Percentiles rank a stretch among this genome's conserved stretches.
phyloP scores from a whole-genome alignment of 306 rosid genomes.

The Cercis canadensis region DNA sequence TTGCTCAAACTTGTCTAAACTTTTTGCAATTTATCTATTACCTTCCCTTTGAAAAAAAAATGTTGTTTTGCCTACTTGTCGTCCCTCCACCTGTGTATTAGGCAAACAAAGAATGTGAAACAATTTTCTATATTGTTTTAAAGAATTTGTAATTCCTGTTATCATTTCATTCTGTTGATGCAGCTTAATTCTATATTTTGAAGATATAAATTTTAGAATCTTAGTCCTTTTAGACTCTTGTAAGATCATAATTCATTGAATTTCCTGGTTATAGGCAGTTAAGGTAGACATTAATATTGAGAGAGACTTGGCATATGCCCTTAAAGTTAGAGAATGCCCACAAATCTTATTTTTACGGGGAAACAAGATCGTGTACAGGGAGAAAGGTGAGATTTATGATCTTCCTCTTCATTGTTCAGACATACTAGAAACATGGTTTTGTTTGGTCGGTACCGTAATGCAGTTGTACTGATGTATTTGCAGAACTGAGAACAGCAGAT shows the following conservation, averaged over 20 bases:
- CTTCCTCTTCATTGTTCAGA: conserved; percentile 23
- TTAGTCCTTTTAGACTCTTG: background rate
- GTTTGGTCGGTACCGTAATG: conserved; percentile 27
- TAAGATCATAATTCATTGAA: conserved; percentile 21
- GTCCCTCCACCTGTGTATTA: no score
- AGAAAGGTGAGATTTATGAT: conserved; percentile 71
- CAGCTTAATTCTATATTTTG: background rate
- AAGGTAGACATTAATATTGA: conserved; percentile 88
- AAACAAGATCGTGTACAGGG: conserved; percentile 76
- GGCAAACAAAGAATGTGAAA: no score
- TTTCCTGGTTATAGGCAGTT: conserved; percentile 58
- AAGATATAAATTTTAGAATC: no score
- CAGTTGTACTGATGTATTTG: conserved; percentile 21
- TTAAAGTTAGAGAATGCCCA: conserved; percentile 80
- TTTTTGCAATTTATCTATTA: background rate
- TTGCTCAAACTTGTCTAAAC: conserved; percentile 1
- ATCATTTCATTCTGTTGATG: background rate
- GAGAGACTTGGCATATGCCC: conserved; percentile 92
- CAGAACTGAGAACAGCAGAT: conserved; percentile 70
- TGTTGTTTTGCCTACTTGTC: conserved; percentile 25
- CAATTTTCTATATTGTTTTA: no score
- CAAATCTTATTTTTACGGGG: conserved; percentile 83
- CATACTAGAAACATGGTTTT: conserved; percentile 9
- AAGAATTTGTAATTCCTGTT: no score
- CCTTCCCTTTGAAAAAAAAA: background rate